Evolutionary conservation across 345 rosid species (phyloP).

Genomic region (Acer negundo): DNA sequence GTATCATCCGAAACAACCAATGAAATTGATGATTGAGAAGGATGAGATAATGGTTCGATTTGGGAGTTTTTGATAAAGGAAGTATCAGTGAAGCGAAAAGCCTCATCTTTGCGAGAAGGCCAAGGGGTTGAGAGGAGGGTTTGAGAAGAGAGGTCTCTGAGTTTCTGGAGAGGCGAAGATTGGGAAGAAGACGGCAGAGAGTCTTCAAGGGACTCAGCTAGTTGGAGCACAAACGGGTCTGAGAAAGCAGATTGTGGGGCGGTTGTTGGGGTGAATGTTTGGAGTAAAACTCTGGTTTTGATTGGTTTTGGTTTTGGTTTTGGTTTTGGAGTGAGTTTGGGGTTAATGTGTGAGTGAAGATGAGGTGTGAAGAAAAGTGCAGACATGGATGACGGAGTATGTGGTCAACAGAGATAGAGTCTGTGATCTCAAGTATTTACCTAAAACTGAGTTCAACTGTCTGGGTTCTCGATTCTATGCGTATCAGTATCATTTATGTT

Average conservation of each 20-base stretch:
- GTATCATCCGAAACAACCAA: conserved; percentile 35
- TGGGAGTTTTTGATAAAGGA: conserved; percentile 65
- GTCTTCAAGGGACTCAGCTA: conserved; percentile 92
- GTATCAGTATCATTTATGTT: not conserved
- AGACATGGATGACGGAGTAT: conserved; percentile 38
- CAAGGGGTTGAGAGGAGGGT: conserved; percentile 76
- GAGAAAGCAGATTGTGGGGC: conserved; percentile 60
- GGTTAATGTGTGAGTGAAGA: conserved; percentile 20
- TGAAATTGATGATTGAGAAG: conserved; percentile 36
- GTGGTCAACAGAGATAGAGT: not conserved
- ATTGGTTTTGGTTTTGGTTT: conserved; percentile 29
- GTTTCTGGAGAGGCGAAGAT: conserved; percentile 56
- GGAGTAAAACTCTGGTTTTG: conserved; percentile 34
- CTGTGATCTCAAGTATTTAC: not conserved
- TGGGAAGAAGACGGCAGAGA: conserved; percentile 53
- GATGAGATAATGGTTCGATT: conserved; percentile 58
- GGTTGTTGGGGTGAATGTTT: conserved; percentile 23
- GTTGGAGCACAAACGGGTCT: conserved; percentile 81
- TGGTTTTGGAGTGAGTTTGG: conserved; percentile 28
- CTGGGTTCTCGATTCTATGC: not conserved
- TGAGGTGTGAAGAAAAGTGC: conserved; percentile 41
- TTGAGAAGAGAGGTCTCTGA: conserved; percentile 68
- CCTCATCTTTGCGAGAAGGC: conserved; percentile 88
- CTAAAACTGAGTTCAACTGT: not conserved
- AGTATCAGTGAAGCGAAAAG: conserved; percentile 86